These are phyloP conservation scores for Diaporthe destruens DNA, from an alignment of 2,329 filamentous ascomycete genomes.

Conservation along the genomic window DNA sequence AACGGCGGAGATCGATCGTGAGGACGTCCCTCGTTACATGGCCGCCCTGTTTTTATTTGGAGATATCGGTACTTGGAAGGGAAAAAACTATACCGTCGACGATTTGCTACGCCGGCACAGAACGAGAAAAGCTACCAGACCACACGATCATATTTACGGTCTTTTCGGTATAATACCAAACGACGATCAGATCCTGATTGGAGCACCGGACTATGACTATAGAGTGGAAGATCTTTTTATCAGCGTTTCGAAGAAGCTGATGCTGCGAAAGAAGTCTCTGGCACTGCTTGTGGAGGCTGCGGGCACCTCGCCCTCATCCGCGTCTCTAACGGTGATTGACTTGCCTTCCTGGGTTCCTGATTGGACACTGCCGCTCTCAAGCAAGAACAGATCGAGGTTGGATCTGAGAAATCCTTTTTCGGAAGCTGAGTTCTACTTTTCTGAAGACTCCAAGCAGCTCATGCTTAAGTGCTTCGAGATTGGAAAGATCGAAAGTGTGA, in stretches of 20 bases:
- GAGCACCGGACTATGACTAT: background rate
- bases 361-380: background rate
- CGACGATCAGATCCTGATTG: background rate
- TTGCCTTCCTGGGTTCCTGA: conserved; percentile 5
- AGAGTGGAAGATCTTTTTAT: background rate
- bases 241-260: background rate
- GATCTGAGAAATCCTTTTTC: no score
- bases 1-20: background rate
- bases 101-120: background rate
- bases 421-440: background rate
- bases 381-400: accelerated
- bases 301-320: accelerated
- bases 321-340: background rate
- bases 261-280: background rate
- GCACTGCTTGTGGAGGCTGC: background rate
- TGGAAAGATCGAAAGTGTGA: background rate
- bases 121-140: background rate
- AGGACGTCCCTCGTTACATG: background rate
- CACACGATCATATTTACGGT: conserved; percentile 3
- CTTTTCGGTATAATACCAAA: background rate
- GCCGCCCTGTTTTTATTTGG: background rate
- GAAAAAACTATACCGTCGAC: background rate
- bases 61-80: background rate
- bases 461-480: background rate
- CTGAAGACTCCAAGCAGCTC: background rate